Base-by-base conservation (phyloP, 352 stramenopile genomes). In the Halophytophthora polymorphica region DNA sequence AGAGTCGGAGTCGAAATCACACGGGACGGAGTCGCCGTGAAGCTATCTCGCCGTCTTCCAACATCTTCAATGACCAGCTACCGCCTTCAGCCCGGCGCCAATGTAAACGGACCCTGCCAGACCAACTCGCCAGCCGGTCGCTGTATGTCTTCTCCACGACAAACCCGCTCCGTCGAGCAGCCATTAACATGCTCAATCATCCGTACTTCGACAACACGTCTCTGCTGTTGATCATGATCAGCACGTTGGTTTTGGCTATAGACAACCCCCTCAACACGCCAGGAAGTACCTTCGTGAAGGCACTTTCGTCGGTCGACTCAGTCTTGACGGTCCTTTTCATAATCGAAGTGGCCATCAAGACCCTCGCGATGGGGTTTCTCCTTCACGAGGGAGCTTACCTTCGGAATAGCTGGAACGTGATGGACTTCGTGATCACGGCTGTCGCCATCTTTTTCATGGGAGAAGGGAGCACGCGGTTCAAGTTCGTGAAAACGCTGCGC, bases 371-470 rank as follows among this genome's bases (percentile, higher is more conserved):
- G 17, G 90, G 90, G 11, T 88, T 93, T 18, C 17, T 92, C 10
- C 41, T 86, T 5, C 70, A 83, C 36, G 50, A 79, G 22, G 61
- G 79, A 22, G 63, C 65, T 21, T 97, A 96, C 43, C 53, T 96
- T 7, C 69, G 78, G 15, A 86, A 93, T 46, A 61, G 63, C 28
- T 98, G 90, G 88, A 98, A 98, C 57, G 50, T 88, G 7, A 80
- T 97, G 40, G 90, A 97, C 46, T 96, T 97, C 46, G 55, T 88
- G 14, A 93, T 96, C 45, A 92, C 94, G 2, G 40, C 64, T 34
- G 50, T 95, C 55, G 71, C 75, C 47, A 53, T 42, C 51, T 92
- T 77, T 25, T 91, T 97, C 71, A 64, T 52, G 78, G 43, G 75
- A 48, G 73, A 93, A 71, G 68, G 96, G 51, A 64, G 59, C 64